Conservation (phyloP, 768 basidiomycete species). For the Crucibulum laeve region DNA sequence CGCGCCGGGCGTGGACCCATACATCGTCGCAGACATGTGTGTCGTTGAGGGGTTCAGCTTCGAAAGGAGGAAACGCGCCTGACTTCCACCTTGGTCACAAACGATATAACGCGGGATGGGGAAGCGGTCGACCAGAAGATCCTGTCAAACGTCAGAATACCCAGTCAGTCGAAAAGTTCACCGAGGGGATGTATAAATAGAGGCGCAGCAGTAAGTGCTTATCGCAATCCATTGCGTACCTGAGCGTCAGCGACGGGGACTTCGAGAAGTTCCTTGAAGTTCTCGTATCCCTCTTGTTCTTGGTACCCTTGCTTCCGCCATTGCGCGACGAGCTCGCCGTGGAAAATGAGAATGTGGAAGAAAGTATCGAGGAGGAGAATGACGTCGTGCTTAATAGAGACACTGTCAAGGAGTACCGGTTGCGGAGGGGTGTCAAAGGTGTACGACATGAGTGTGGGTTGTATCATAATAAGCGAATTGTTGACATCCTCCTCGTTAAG, state of each 20-base stretch:
- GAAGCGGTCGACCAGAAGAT: conserved; percentile 91
- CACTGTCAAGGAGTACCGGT: conserved; percentile 93
- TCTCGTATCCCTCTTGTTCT: conserved; percentile 98
- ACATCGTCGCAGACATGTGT: conserved; percentile 90
- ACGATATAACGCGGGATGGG: conserved; percentile 98
- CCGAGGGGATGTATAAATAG: neutral
- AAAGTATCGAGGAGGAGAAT: conserved; percentile 97
- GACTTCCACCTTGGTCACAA: conserved; percentile 95
- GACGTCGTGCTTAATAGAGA: conserved; percentile 96
- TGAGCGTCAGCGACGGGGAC: conserved; percentile 86
- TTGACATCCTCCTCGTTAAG: conserved; percentile 98
- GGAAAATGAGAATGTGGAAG: conserved; percentile 99
- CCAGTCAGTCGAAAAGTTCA: neutral
- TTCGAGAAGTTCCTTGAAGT: conserved; percentile 92
- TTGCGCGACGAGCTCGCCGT: conserved; percentile 93
- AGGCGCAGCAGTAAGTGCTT: neutral
- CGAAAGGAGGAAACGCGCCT: conserved; percentile 95
- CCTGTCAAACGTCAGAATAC: too few relatives aligned
- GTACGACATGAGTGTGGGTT: conserved; percentile 99
- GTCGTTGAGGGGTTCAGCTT: conserved; percentile 98
- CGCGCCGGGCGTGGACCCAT: conserved; percentile 68
- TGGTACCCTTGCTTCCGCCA: conserved; percentile 99
- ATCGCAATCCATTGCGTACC: conserved; percentile 30
- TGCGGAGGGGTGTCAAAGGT: conserved; percentile 88
- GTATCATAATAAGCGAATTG: conserved; percentile 99